A percentile compares a stretch with the other conserved stretches of the same genome.
These are phyloP conservation scores for Leptographium procerum DNA, from an alignment of 2,329 filamentous ascomycete species.

Conservation along the genomic window DNA sequence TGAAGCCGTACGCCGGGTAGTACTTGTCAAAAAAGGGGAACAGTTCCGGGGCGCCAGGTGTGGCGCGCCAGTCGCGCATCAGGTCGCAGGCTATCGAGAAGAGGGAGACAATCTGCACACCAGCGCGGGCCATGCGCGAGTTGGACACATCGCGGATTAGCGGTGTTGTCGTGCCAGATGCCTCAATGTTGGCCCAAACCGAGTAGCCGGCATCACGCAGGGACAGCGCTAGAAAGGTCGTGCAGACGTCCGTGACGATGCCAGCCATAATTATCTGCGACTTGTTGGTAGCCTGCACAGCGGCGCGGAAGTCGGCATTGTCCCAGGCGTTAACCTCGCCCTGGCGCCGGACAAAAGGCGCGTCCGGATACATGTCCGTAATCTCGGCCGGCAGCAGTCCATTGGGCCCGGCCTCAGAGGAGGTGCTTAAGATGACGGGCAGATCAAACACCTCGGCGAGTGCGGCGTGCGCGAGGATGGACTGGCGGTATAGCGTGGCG, in stretches of 20 bases:
- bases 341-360: background rate
- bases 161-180: background rate
- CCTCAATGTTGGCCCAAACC: background rate
- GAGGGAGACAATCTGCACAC: background rate
- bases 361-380: background rate
- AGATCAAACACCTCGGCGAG: background rate
- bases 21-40: background rate
- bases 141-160: background rate
- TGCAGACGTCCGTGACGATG: background rate
- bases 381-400: background rate
- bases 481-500: background rate
- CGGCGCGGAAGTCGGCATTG: background rate
- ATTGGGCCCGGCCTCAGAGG: background rate
- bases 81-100: background rate
- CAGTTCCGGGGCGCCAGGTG: background rate
- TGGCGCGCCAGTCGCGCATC: background rate
- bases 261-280: background rate
- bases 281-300: background rate
- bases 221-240: background rate
- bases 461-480: background rate
- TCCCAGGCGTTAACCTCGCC: background rate
- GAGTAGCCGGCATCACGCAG: background rate
- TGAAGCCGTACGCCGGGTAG: background rate
- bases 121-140: background rate
- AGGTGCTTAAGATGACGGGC: background rate